Base-by-base conservation (phyloP, 257 asterid species). In the Solanum chilense region DNA sequence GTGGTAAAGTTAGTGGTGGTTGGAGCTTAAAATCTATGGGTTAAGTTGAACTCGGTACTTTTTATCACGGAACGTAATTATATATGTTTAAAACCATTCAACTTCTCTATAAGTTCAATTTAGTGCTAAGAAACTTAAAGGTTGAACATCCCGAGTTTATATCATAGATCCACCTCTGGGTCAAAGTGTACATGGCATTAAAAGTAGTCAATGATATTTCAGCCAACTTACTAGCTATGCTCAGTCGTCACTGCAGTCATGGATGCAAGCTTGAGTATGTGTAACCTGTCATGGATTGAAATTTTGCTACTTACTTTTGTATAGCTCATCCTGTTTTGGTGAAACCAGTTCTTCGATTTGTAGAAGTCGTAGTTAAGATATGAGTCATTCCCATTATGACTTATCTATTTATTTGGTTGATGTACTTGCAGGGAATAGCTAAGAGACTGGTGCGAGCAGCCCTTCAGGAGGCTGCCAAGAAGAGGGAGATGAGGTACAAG, bases 371-470 rank as follows among this genome's bases (percentile, higher is more conserved):
- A 9, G 68, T 80, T 11, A 29, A 80, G 66, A 29, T 81, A 18
- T 18, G 85, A 75, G 82, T 41, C 4, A 75, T 12, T 41, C 13
- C 33, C 42, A 21, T 20, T 27, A 47, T 29, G 68, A 47, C 68
- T 29, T 12, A 1, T 47, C 20, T 80, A 18, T 80, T 80, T 80
- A 80, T 37, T 77, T 21, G 60, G 42, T 58, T 83, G 75, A 18
- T 42, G 33, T 64, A 85, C 70, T 44, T 85, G 86, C 96, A 97
- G 99, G 99, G 99, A 86, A 96, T 97, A 90, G 98, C 99, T 33
- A 96, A 96, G 93, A 93, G 91, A 90, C 85, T 97, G 85, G 96
- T 96, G n/a, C 94, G 90, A 82, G 95, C 98, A 37, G 99, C 99
- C n/a, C 87, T 96, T 77, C 91, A 93, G 87, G 96, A 92, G 91